Conservation (phyloP, 179 eudicot genomes). For the Dionaea muscipula region DNA sequence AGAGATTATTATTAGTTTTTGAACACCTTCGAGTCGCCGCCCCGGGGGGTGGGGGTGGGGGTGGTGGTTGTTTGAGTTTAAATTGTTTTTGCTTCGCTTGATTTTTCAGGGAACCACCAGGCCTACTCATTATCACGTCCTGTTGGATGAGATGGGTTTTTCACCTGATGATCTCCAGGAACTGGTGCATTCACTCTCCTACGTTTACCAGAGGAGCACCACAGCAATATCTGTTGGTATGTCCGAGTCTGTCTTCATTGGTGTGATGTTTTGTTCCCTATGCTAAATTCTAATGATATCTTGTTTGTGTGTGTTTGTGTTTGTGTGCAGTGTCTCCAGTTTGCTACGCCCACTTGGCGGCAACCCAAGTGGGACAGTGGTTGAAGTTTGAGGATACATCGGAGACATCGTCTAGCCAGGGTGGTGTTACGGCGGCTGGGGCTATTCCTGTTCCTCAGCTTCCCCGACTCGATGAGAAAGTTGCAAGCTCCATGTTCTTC, state of each 20-base stretch:
- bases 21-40: too few relatives aligned
- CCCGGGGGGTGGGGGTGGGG: too few relatives aligned
- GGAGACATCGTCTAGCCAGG: constrained; percentile 20
- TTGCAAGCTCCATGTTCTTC: constrained; percentile 19
- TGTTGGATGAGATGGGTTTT: constrained; percentile 35
- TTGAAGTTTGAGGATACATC: constrained; percentile 23
- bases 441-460: constrained; percentile 17
- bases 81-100: neutral
- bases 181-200: constrained; percentile 36
- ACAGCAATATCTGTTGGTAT: constrained; percentile 16
- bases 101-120: constrained; percentile 29
- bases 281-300: neutral
- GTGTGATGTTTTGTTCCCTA: neutral
- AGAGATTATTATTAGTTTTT: neutral
- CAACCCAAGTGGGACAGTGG: constrained; percentile 20
- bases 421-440: constrained; percentile 11
- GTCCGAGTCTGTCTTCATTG: neutral
- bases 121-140: constrained; percentile 41
- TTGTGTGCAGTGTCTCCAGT: constrained; percentile 19
- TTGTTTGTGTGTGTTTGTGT: neutral
- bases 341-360: constrained; percentile 22
- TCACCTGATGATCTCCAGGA: constrained; percentile 42
- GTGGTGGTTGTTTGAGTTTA: too few relatives aligned
- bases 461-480: constrained; percentile 14
- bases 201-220: constrained; percentile 29